These are phyloP conservation scores for Scedosporium aurantiacum DNA, from an alignment of 2,329 filamentous ascomycete species.

Conservation along the genomic window DNA sequence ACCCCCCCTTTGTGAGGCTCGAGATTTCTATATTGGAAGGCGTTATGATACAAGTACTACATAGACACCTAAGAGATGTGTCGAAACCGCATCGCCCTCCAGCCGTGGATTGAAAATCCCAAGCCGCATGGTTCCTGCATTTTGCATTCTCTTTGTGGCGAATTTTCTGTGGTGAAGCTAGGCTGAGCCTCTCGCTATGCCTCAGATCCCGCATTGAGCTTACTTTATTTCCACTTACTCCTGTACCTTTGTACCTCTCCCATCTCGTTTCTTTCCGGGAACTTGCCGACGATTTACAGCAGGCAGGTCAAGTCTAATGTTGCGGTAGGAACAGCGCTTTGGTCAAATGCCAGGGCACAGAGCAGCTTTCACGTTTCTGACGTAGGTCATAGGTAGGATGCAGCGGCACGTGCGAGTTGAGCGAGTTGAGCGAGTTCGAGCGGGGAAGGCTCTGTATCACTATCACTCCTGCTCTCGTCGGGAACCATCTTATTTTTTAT, in stretches of 20 bases:
- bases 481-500: neutral
- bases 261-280: constrained; percentile 1
- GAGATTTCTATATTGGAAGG: no score
- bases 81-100: neutral
- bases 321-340: neutral
- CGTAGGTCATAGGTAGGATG: neutral
- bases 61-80: neutral
- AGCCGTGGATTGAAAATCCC: neutral
- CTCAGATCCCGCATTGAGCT: neutral
- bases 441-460: neutral
- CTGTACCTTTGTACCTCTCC: neutral
- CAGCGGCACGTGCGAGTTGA: neutral
- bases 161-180: neutral
- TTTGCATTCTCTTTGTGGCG: neutral
- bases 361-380: neutral
- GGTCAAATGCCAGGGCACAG: neutral
- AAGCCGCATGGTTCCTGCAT: constrained; percentile 4
- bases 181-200: constrained; percentile 1
- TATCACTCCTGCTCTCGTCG: neutral
- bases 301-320: neutral
- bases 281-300: neutral
- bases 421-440: neutral
- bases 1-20: no score
- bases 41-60: no score
- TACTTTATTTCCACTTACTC: neutral